Evolutionary conservation across 75 land plant species (phyloP).

Genomic region (Chamaecyparis obtusa): DNA sequence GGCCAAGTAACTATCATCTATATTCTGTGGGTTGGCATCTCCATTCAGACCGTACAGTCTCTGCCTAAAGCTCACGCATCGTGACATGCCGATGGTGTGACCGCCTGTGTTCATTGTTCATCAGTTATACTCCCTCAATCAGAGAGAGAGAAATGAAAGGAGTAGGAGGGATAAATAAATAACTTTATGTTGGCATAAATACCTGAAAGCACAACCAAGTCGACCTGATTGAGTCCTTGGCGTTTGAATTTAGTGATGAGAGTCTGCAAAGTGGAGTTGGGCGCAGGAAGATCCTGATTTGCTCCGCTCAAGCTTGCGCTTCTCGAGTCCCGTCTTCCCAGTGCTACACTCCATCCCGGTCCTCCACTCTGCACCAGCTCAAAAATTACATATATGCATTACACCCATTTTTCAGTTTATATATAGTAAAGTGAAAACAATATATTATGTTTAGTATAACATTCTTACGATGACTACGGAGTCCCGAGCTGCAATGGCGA

Average conservation of each 20-base stretch:
- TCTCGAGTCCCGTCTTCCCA: slow-evolving; percentile 35
- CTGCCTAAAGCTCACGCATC: slow-evolving; percentile 64
- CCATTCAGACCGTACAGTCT: slow-evolving; percentile 33
- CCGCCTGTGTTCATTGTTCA: slow-evolving; percentile 38
- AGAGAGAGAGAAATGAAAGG: background rate
- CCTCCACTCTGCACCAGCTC: slow-evolving; percentile 12
- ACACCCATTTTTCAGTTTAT: background rate
- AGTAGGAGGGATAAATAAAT: background rate
- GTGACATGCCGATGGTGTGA: slow-evolving; percentile 74
- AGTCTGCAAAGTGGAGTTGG: slow-evolving; percentile 26
- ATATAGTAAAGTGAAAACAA: too few species aligned
- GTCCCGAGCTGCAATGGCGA: slow-evolving; percentile 33
- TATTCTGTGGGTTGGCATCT: slow-evolving; percentile 11
- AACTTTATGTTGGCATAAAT: background rate
- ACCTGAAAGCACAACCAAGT: slow-evolving; percentile 84
- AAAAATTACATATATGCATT: background rate
- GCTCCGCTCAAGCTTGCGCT: slow-evolving; percentile 26
- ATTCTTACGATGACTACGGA: slow-evolving; percentile 12
- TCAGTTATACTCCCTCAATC: too few species aligned
- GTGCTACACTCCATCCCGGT: slow-evolving; percentile 22
- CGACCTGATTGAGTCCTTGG: slow-evolving; percentile 58
- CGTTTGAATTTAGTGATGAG: slow-evolving; percentile 23
- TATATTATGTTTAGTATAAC: too few species aligned
- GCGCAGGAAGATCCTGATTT: slow-evolving; percentile 30
- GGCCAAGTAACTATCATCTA: background rate